Evolutionary conservation across 768 basidiomycete genomes (phyloP), one percentile per base, ranked within the genome.

Genomic region (Mycena haematopus): DNA sequence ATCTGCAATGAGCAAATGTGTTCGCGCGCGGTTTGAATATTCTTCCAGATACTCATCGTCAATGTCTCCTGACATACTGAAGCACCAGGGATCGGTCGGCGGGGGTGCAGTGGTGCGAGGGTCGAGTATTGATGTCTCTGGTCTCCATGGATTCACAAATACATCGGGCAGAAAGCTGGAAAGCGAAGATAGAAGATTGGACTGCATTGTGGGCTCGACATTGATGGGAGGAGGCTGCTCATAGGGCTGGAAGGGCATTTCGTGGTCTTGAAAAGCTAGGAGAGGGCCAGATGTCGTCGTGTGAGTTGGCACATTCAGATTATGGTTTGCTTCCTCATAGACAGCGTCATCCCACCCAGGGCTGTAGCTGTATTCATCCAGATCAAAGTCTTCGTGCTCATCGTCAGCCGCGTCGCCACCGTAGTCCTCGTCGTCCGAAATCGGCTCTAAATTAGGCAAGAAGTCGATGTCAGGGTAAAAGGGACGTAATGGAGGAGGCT

Each of bases 381-480:
- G 22, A 24, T 45, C 49, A 11, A 33, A 33, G 49, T 51, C 22
- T 2, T 51, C 25, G 29, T 52, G 31, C 25, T 52, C 50, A 25
- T 33, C 31, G 11, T 33, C 31, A 33, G 31, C 31, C 31, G 31
- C 31, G 31, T 11, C 31, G 31, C 31, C 31, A 33, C 31, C 31
- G 31, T 33, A 33, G 31, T 52, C 27, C 29, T 52, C 50, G 50
- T 52, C 35, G 50, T 52, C 50, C 2, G 50, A 52, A 3, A 52
- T 14, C 27, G 31, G 31, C 27, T 33, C 50, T 14, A 52, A 31
- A 9, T 33, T 31, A 8, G 50, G 50, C 21, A 52, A 33, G 6
- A 21, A 10, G 35, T 52, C 50, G 8, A 19, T 31, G 50, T 36
- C 50, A 9, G 21, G 15, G 15, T 10, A 38, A 38, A 14, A 38